These are phyloP conservation scores for Tagetes erecta DNA, from an alignment of 129 eudicot genomes.

Conservation along the genomic window DNA sequence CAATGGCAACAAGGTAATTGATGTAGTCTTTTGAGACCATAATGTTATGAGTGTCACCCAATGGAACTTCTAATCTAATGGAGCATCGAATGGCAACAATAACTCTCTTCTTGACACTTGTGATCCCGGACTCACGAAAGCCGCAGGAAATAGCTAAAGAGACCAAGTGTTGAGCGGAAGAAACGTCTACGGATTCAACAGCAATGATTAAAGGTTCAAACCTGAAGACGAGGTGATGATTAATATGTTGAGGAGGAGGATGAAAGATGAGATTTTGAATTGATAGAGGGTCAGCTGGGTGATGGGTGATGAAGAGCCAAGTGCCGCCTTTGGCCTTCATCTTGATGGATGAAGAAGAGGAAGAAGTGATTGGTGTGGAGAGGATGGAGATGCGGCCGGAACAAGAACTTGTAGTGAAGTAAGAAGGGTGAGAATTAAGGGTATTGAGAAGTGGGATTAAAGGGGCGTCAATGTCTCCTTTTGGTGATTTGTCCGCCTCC, in stretches of 20 bases:
- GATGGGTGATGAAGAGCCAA: constrained; percentile 85
- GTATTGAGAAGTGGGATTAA: constrained; percentile 66
- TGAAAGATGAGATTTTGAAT: constrained; percentile 55
- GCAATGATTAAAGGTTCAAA: constrained; percentile 93
- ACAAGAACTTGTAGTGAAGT: constrained; percentile 97
- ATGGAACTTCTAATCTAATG: constrained; percentile 86
- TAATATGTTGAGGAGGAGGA: too few relatives aligned
- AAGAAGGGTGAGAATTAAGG: constrained; percentile 71
- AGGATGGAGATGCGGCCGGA: constrained; percentile 97
- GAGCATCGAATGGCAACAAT: constrained; percentile 88
- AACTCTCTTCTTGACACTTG: constrained; percentile 71
- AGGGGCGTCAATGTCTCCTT: constrained; percentile 75
- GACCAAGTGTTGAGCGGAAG: constrained; percentile 60
- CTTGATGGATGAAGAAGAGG: constrained; percentile 37
- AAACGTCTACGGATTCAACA: constrained; percentile 61
- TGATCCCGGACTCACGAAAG: constrained; percentile 87
- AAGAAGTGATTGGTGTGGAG: constrained; percentile 53
- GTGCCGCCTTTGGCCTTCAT: constrained; percentile 85
- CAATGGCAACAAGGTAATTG: constrained; percentile 66
- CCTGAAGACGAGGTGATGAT: constrained; percentile 54
- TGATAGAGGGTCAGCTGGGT: constrained; percentile 47
- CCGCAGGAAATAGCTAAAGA: constrained; percentile 75
- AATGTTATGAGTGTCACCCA: constrained; percentile 50
- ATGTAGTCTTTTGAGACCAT: constrained; percentile 74
- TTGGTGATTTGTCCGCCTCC: constrained; percentile 84